Evolutionary conservation across 139 green algal genomes (phyloP), one percentile per base, ranked within the genome.

Genomic region (Zygnema circumcarinatum): DNA sequence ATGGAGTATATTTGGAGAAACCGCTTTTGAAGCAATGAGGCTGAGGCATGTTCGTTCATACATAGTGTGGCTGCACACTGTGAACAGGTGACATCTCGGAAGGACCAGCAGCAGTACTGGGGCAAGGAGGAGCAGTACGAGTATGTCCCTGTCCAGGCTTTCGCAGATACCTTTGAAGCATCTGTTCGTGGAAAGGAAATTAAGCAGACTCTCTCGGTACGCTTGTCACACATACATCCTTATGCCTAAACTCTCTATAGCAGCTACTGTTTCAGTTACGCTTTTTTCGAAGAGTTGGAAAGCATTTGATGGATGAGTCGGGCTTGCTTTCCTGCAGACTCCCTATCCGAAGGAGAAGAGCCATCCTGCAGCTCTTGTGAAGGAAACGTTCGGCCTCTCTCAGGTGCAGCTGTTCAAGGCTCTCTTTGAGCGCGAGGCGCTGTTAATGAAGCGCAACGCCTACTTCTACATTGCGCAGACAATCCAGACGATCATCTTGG

Each of bases 381-480:
- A 82, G 72, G 72, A 82, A 29, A 36, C 25, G 16, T 83, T 62
- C 40, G 83, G 36, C 0, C 72, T 88, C 32, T 39, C 69, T 20
- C 20, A n/a, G n/a, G 29, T n/a, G 1, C 41, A 80, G 75, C 39
- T 90, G 20, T 91, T 94, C 54, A 88, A 90, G 36, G 74, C 53
- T 21, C 81, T 85, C 29, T 31, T 90, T 53, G 67, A 74, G 31
- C 89, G 92, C 2, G 93, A 95, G 21, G 82, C 67, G 22, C 88
- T 89, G 0, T 88, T 95, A 38, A 92, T 93, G 88, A 86, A 85
- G 47, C 82, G 88, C 38, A 89, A 92, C 36, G 25, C 67, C 1
- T 86, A 93, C 62, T 62, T 95, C 32, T 92, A 93, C 67, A 76
- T 67, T 31, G 91, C 89, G 72, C 84, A 92, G 76, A 53, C 88